phyloP scores from a whole-genome alignment of 768 basidiomycete species.

The Amanita brunnescens region DNA sequence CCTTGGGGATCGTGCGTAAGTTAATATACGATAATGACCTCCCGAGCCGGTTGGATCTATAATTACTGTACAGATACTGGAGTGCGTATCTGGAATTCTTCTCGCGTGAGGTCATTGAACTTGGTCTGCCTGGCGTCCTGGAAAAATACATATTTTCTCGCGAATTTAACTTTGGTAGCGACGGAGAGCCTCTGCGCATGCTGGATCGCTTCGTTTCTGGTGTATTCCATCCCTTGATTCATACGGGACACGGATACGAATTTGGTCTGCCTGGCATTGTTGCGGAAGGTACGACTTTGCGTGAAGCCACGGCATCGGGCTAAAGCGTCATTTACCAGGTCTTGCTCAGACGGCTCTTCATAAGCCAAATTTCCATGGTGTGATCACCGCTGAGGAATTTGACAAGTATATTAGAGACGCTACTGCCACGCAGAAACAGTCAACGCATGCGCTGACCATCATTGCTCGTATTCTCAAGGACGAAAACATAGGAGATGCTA shows the following conservation, averaged over 20 bases:
- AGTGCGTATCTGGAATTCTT: constrained; percentile 53
- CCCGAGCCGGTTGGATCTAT: background rate
- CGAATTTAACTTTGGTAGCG: constrained; percentile 35
- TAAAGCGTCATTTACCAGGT: constrained; percentile 36
- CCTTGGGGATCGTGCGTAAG: constrained; percentile 49
- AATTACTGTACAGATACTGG: constrained; percentile 38
- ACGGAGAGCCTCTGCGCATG: constrained; percentile 41
- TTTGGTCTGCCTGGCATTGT: constrained; percentile 49
- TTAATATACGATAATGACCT: background rate
- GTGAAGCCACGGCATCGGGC: no score
- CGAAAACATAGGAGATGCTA: constrained; percentile 22
- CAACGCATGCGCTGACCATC: constrained; percentile 41
- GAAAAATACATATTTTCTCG: constrained; percentile 56
- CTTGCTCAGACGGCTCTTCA: constrained; percentile 50
- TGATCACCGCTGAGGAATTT: background rate
- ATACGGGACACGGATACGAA: constrained; percentile 54
- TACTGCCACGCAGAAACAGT: background rate
- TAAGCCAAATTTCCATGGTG: constrained; percentile 9
- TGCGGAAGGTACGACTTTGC: constrained; percentile 47
- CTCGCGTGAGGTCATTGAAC: constrained; percentile 27
- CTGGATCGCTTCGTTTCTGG: constrained; percentile 47
- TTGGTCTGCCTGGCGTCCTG: constrained; percentile 36
- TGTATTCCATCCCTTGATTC: constrained; percentile 57
- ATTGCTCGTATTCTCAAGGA: constrained; percentile 49
- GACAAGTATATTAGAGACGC: background rate